Percentiles rank a stretch among this genome's conserved stretches.
Evolutionary conservation across 73 alveolate genomes (phyloP).

Genomic region (Tetrahymena elliotti): DNA sequence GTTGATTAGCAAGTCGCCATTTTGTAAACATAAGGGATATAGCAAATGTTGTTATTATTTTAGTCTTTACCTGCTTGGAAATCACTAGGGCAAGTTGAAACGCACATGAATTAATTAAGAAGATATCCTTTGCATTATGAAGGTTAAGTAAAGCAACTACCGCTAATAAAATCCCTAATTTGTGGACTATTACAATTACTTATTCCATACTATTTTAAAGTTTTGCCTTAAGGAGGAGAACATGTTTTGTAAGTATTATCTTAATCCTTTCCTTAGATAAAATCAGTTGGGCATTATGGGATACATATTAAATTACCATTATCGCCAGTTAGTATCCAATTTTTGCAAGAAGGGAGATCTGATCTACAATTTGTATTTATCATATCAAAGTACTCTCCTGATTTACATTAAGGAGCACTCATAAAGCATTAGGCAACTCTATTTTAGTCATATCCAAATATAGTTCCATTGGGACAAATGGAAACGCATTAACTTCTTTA

Average conservation of each 20-base stretch:
- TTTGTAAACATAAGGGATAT: background rate
- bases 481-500: background rate
- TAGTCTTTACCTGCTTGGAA: background rate
- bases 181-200: background rate
- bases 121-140: background rate
- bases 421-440: background rate
- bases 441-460: background rate
- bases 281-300: background rate
- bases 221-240: background rate
- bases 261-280: background rate
- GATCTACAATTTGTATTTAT: too few relatives aligned
- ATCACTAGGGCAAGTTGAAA: background rate
- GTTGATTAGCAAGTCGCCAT: background rate
- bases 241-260: background rate
- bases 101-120: background rate
- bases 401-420: background rate
- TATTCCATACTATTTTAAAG: background rate
- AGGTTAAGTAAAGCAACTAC: background rate
- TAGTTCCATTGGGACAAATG: background rate
- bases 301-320: background rate
- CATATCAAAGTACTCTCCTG: too few relatives aligned
- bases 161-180: background rate
- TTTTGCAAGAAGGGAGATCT: too few relatives aligned
- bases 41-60: background rate
- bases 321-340: background rate